phyloP scores from a whole-genome alignment of 2,329 filamentous ascomycete species.

The Cercospora zeina region DNA sequence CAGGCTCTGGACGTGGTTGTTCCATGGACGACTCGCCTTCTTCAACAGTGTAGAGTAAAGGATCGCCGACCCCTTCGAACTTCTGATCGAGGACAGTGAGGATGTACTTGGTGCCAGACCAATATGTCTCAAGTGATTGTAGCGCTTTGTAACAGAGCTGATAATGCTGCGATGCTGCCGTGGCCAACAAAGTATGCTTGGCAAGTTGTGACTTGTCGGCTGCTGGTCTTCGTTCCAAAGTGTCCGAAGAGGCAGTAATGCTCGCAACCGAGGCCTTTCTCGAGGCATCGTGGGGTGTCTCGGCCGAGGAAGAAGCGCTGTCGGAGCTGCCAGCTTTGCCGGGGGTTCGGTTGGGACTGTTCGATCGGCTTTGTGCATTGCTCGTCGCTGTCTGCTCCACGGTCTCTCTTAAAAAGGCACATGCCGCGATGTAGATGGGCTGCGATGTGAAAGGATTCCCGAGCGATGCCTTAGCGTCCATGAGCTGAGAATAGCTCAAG shows the following conservation, averaged over 20 bases:
- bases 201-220: conserved; percentile 46
- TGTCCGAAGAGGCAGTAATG: conserved; percentile 14
- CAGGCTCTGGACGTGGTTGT: conserved; percentile 50
- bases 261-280: conserved; percentile 23
- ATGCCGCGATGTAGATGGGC: conserved; percentile 88
- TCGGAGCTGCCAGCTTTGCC: conserved; percentile 19
- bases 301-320: conserved; percentile 17
- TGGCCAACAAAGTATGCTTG: conserved; percentile 74
- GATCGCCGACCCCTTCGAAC: conserved; percentile 81
- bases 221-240: conserved; percentile 17
- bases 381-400: conserved; percentile 66
- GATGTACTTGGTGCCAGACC: conserved; percentile 85
- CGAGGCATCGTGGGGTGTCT: conserved; percentile 19
- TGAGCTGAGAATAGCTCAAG: conserved; percentile 78
- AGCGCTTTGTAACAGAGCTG: conserved; percentile 82
- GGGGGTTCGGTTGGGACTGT: conserved; percentile 46
- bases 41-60: conserved; percentile 63
- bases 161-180: conserved; percentile 82
- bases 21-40: conserved; percentile 73
- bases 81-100: conserved; percentile 84
- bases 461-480: conserved; percentile 81
- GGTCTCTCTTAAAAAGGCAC: conserved; percentile 83
- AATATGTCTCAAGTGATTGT: conserved; percentile 77
- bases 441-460: conserved; percentile 86
- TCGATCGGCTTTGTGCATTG: conserved; percentile 55